Percentiles rank a stretch among this genome's conserved stretches.
phyloP scores from a whole-genome alignment of 2,329 filamentous ascomycete species.

The Colletotrichum sp. region DNA sequence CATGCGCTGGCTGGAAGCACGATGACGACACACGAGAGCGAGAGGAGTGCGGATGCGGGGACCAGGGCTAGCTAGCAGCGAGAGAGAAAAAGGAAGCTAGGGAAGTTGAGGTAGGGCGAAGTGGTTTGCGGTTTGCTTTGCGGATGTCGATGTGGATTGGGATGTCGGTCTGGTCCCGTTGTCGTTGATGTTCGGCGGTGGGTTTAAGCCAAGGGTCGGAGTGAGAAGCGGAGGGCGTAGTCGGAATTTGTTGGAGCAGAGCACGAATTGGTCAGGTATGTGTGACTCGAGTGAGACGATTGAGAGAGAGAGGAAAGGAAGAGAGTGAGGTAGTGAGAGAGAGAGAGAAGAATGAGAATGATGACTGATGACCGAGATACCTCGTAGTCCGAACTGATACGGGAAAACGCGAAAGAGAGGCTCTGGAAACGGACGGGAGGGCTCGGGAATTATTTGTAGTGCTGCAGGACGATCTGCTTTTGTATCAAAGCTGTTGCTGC shows the following conservation, averaged over 20 bases:
- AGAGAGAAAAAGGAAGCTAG: neutral
- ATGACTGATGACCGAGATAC: neutral
- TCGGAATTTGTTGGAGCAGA: neutral
- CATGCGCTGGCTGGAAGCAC: conserved; percentile 10
- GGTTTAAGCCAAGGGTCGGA: neutral
- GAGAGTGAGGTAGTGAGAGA: neutral
- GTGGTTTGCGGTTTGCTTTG: neutral
- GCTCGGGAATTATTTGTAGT: conserved; percentile 11
- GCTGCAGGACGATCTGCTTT: neutral
- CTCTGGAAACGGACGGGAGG: neutral
- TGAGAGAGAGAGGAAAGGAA: neutral
- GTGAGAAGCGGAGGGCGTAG: neutral
- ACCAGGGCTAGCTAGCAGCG: neutral
- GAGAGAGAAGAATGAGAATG: neutral
- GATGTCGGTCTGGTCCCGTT: neutral
- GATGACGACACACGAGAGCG: conserved; percentile 18
- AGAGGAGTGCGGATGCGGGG: conserved; percentile 7
- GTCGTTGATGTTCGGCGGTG: neutral
- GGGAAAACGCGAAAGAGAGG: neutral
- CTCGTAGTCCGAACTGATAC: neutral
- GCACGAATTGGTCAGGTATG: neutral
- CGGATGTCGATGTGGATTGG: neutral
- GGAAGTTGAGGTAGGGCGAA: neutral
- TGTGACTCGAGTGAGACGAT: neutral
- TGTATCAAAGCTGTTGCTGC: conserved; percentile 2